Evolutionary conservation across 495 filamentous ascomycete genomes (phyloP).

Genomic region (Neurospora sp.): DNA sequence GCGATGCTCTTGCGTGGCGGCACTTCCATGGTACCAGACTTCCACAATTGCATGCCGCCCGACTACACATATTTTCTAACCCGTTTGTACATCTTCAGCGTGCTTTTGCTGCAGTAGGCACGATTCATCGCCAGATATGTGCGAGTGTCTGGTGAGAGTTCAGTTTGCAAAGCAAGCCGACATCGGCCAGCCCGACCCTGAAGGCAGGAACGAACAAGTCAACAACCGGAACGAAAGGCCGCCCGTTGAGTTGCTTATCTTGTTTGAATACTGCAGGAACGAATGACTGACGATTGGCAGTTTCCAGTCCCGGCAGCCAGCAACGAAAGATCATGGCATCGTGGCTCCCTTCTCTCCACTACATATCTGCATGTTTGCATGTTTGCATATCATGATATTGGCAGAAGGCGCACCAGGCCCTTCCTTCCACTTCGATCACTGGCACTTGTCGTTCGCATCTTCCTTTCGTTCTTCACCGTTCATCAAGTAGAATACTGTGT

Average conservation of each 20-base stretch:
- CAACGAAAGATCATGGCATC: not conserved
- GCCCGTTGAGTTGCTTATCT: not conserved
- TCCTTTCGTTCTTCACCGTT: too few species aligned
- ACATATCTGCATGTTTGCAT: not conserved
- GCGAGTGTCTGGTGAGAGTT: not conserved
- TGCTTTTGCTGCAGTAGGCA: not conserved
- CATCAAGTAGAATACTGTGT: too few species aligned
- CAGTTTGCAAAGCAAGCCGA: not conserved
- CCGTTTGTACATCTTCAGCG: rapidly evolving
- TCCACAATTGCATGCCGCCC: not conserved
- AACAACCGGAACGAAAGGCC: not conserved
- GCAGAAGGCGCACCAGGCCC: not conserved
- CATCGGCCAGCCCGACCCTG: not conserved
- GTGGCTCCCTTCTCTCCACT: not conserved
- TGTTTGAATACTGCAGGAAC: not conserved
- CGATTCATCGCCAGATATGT: rapidly evolving
- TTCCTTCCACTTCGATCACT: too few species aligned
- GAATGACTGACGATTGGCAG: not conserved
- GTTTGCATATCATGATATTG: not conserved
- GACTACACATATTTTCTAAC: rapidly evolving
- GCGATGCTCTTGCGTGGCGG: not conserved
- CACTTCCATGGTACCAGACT: not conserved
- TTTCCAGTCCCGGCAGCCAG: not conserved
- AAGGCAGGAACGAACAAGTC: not conserved
- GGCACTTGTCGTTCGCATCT: too few species aligned